phyloP scores from a whole-genome alignment of 495 filamentous ascomycete genomes.

The Tuber brumale region DNA sequence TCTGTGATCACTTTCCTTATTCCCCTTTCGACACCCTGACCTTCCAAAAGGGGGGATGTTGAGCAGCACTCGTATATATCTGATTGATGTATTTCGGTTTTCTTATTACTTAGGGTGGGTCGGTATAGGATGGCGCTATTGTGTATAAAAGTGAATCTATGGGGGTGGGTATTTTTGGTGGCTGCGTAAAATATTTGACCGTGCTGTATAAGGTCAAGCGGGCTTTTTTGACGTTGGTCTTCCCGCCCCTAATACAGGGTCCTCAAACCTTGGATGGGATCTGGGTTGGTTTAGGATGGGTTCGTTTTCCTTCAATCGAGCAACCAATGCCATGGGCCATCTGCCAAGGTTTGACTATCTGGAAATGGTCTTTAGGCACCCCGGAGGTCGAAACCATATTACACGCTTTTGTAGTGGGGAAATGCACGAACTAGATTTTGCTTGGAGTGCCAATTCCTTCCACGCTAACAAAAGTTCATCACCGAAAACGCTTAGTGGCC shows the following conservation, averaged over 20 bases:
- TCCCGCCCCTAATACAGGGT: background rate
- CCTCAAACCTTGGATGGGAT: no score
- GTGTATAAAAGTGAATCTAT: slow-evolving; percentile 2
- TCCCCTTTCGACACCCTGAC: background rate
- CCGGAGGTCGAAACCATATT: no score
- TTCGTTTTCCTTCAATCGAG: no score
- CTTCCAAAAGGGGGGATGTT: background rate
- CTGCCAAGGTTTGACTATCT: no score
- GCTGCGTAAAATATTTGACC: background rate
- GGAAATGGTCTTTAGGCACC: no score
- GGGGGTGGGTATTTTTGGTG: background rate
- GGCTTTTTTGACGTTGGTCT: background rate
- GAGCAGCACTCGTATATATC: slow-evolving; percentile 1
- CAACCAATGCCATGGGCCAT: no score
- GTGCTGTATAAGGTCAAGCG: background rate
- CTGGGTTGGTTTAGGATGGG: no score
- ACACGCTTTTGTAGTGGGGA: no score
- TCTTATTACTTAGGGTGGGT: background rate
- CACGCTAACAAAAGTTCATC: no score
- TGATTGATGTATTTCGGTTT: slow-evolving; percentile 6
- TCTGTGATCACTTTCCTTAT: background rate
- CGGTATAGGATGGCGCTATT: slow-evolving; percentile 3
- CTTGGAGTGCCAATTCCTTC: no score
- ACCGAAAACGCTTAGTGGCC: no score
- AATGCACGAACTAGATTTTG: no score